phyloP scores from a whole-genome alignment of 345 rosid species.

The Zanthoxylum bungeanum region DNA sequence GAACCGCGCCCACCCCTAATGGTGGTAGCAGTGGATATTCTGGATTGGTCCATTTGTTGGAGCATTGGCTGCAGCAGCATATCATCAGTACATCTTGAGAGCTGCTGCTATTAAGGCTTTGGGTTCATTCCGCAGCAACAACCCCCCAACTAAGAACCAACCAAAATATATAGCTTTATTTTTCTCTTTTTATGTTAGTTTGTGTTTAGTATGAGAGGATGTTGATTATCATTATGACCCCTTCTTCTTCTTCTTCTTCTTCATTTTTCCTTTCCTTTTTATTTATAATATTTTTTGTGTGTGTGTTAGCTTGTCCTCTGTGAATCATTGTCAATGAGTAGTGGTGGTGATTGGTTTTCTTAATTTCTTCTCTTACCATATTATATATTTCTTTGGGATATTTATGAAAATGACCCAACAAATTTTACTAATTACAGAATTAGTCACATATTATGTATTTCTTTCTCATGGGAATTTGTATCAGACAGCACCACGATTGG shows the following conservation, averaged over 20 bases:
- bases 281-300: slow-evolving; percentile 10
- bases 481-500: too few relatives aligned
- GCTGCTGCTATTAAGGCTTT: slow-evolving; percentile 57
- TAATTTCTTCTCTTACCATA: neutral
- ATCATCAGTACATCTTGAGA: slow-evolving; percentile 54
- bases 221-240: slow-evolving; percentile 8
- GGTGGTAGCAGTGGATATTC: slow-evolving; percentile 53
- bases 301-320: slow-evolving; percentile 14
- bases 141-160: slow-evolving; percentile 36
- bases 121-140: slow-evolving; percentile 65
- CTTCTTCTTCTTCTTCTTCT: too few relatives aligned
- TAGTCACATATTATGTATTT: too few relatives aligned
- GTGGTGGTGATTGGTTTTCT: neutral
- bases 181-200: slow-evolving; percentile 11
- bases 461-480: too few relatives aligned
- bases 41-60: slow-evolving; percentile 66
- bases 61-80: slow-evolving; percentile 62
- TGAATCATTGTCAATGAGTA: slow-evolving; percentile 25
- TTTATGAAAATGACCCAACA: too few relatives aligned
- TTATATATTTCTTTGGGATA: neutral
- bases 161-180: slow-evolving; percentile 10
- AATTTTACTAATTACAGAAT: too few relatives aligned
- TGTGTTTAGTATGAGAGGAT: slow-evolving; percentile 24
- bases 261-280: neutral
- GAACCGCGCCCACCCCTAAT: too few relatives aligned